These are phyloP conservation scores for Exophiala calicioides DNA, from an alignment of 2,329 filamentous ascomycete species.

Conservation along the genomic window DNA sequence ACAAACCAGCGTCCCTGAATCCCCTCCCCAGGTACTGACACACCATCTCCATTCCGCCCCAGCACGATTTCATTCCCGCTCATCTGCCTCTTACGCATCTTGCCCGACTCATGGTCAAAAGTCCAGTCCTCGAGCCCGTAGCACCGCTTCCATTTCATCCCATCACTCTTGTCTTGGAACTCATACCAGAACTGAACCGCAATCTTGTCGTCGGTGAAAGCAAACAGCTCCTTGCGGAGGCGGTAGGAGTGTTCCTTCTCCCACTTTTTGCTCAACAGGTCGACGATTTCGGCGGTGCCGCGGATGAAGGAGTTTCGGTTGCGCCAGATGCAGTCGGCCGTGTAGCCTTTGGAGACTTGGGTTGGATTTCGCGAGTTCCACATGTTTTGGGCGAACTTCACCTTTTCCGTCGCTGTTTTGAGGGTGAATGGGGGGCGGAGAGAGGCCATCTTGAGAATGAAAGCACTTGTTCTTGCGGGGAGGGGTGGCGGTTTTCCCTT, in stretches of 20 bases:
- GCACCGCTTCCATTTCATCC: constrained; percentile 74
- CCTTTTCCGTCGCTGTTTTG: constrained; percentile 71
- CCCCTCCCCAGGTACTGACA: constrained; percentile 28
- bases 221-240: constrained; percentile 79
- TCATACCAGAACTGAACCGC: constrained; percentile 93
- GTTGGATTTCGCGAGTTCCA: constrained; percentile 76
- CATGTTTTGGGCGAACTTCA: constrained; percentile 78
- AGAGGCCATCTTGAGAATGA: constrained; percentile 38
- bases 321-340: constrained; percentile 74
- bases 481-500: not conserved
- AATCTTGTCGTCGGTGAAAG: constrained; percentile 55
- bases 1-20: constrained; percentile 47
- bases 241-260: constrained; percentile 68
- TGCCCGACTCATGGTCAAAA: constrained; percentile 41
- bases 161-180: constrained; percentile 66
- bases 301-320: constrained; percentile 71
- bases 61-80: constrained; percentile 49
- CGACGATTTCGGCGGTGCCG: constrained; percentile 65
- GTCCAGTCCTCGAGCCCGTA: constrained; percentile 68
- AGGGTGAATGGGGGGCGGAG: constrained; percentile 70
- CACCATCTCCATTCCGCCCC: constrained; percentile 43
- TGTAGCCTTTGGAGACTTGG: constrained; percentile 71
- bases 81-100: constrained; percentile 52
- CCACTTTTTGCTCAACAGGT: constrained; percentile 75
- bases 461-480: not conserved